Evolutionary conservation across 2,329 filamentous ascomycete genomes (phyloP).

Genomic region (Fusarium kyushuense): DNA sequence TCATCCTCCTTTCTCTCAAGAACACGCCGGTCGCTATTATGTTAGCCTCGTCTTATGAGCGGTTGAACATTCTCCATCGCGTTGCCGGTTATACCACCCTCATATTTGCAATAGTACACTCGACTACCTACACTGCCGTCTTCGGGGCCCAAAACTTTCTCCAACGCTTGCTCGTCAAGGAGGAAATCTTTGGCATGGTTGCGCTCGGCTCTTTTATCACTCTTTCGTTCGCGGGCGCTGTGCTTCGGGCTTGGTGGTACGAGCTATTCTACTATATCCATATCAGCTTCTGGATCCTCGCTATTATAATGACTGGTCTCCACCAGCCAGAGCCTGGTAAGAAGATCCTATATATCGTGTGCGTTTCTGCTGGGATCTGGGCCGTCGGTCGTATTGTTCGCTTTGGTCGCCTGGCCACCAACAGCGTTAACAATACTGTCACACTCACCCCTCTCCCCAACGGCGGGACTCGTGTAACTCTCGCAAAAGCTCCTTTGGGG

Average conservation of each 20-base stretch:
- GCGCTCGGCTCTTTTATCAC: slow-evolving; percentile 61
- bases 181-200: slow-evolving; percentile 63
- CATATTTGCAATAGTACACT: slow-evolving; percentile 60
- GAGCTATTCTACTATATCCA: slow-evolving; percentile 69
- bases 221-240: slow-evolving; percentile 57
- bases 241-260: slow-evolving; percentile 63
- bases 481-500: slow-evolving; percentile 61
- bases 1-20: slow-evolving; percentile 67
- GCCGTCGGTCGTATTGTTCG: slow-evolving; percentile 63
- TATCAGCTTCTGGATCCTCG: slow-evolving; percentile 61
- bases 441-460: slow-evolving; percentile 65
- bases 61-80: slow-evolving; percentile 69
- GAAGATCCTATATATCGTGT: slow-evolving; percentile 58
- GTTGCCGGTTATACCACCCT: slow-evolving; percentile 64
- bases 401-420: slow-evolving; percentile 56
- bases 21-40: slow-evolving; percentile 69
- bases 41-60: slow-evolving; percentile 68
- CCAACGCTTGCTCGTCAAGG: slow-evolving; percentile 51
- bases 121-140: slow-evolving; percentile 56
- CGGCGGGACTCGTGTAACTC: slow-evolving; percentile 66
- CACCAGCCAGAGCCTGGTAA: slow-evolving; percentile 63
- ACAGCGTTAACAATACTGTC: slow-evolving; percentile 64
- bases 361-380: slow-evolving; percentile 63
- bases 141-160: slow-evolving; percentile 52
- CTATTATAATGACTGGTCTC: slow-evolving; percentile 61